Evolutionary conservation across 2,329 filamentous ascomycete species (phyloP).

Genomic region (Pestalotiopsis sp.): DNA sequence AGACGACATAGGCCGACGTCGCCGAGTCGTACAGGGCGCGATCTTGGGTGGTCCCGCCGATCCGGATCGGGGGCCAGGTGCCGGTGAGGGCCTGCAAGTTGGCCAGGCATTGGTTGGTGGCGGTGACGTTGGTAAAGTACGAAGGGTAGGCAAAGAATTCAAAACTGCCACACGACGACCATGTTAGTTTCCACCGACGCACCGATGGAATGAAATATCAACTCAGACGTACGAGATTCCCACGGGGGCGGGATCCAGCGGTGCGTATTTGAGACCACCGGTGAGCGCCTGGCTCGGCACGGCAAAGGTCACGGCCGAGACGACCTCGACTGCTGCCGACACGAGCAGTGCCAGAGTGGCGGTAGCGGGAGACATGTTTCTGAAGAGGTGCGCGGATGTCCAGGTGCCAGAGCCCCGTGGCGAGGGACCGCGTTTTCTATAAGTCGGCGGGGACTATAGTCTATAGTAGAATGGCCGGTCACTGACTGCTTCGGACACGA

Average conservation of each 20-base stretch:
- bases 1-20: conserved; percentile 49
- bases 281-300: conserved; percentile 23
- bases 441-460: too few relatives aligned
- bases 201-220: too few relatives aligned
- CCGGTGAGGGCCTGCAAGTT: conserved; percentile 54
- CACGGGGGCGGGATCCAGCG: conserved; percentile 38
- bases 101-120: conserved; percentile 52
- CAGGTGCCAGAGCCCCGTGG: neutral
- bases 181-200: too few relatives aligned
- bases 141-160: conserved; percentile 60
- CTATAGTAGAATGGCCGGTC: too few relatives aligned
- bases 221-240: conserved; percentile 41
- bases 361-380: neutral
- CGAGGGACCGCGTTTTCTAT: neutral
- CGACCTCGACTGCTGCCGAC: neutral
- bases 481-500: too few relatives aligned
- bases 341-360: neutral
- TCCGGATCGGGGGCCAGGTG: conserved; percentile 54
- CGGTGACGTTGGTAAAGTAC: conserved; percentile 54
- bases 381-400: neutral
- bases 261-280: conserved; percentile 19
- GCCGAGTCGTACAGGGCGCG: conserved; percentile 52
- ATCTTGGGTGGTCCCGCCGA: conserved; percentile 63
- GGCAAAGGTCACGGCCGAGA: conserved; percentile 25
- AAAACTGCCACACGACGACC: conserved; percentile 35